Evolutionary conservation across 1,284 basidiomycete genomes (phyloP).

Genomic region (Cryptococcus sp.): DNA sequence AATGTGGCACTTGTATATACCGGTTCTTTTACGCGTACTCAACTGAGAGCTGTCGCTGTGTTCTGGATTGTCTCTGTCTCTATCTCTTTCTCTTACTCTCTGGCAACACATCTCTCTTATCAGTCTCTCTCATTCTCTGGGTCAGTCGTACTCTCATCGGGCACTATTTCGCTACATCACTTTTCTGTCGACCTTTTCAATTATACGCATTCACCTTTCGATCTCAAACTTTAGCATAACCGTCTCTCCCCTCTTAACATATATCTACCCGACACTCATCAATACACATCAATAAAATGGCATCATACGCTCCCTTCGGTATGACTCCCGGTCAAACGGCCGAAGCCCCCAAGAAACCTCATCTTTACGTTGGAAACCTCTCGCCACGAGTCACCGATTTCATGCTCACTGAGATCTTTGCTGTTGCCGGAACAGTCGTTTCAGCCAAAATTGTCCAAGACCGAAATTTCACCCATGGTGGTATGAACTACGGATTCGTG

Average conservation of each 20-base stretch:
- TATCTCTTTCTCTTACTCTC: constrained; percentile 10
- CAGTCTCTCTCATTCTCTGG: constrained; percentile 11
- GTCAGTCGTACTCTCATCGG: constrained; percentile 3
- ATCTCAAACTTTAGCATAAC: constrained; percentile 3
- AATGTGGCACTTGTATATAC: background rate
- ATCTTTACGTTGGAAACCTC: constrained; percentile 96
- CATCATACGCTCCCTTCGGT: constrained; percentile 8
- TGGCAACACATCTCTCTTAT: constrained; percentile 10
- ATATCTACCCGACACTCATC: background rate
- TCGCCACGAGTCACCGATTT: constrained; percentile 71
- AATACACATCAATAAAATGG: background rate
- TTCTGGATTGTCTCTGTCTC: constrained; percentile 16
- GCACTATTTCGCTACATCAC: no score
- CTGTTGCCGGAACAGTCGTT: constrained; percentile 89
- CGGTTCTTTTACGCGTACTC: background rate
- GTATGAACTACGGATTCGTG: constrained; percentile 97
- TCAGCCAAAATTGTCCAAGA: constrained; percentile 99
- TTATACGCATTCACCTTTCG: constrained; percentile 5
- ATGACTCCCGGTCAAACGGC: constrained; percentile 11
- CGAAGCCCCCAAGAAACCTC: constrained; percentile 56
- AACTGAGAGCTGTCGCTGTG: background rate
- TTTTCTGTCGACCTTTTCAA: constrained; percentile 3
- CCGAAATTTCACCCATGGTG: constrained; percentile 94
- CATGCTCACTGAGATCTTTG: constrained; percentile 91
- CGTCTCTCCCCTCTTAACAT: background rate